These are phyloP conservation scores for Fomitopsis pinicola DNA, from an alignment of 1,284 basidiomycete species.

Conservation along the genomic window DNA sequence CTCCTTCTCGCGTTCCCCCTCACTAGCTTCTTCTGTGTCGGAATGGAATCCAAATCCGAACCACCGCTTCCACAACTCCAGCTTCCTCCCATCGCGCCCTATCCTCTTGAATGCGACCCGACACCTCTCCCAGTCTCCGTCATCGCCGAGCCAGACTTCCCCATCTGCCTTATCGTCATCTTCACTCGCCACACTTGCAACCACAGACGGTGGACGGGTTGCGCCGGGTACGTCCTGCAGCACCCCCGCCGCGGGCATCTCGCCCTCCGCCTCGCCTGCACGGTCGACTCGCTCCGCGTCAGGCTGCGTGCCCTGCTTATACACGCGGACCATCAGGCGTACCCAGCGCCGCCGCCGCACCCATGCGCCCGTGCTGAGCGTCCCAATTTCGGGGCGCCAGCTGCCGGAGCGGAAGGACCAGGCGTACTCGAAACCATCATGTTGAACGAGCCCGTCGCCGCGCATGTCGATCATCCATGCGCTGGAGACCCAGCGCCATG, in stretches of 20 bases:
- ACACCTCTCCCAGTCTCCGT: conserved; percentile 58
- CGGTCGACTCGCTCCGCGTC: conserved; percentile 11
- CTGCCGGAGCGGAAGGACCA: conserved; percentile 61
- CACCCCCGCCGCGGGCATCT: conserved; percentile 3
- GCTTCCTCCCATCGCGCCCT: conserved; percentile 60
- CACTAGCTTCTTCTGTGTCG: conserved; percentile 17
- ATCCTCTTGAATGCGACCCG: conserved; percentile 46
- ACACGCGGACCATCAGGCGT: conserved; percentile 65
- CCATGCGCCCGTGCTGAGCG: conserved; percentile 59
- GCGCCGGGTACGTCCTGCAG: conserved; percentile 17
- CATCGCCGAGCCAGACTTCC: conserved; percentile 39
- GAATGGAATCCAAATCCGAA: conserved; percentile 20
- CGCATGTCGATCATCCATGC: conserved; percentile 87
- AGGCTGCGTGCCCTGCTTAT: conserved; percentile 32
- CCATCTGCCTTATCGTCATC: conserved; percentile 10
- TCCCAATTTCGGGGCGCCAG: conserved; percentile 61
- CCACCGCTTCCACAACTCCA: conserved; percentile 73
- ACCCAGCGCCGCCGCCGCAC: conserved; percentile 76
- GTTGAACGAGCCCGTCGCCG: conserved; percentile 67
- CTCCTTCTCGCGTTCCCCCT: not conserved
- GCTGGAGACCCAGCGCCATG: conserved; percentile 75
- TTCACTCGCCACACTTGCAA: conserved; percentile 9
- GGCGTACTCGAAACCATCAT: conserved; percentile 83
- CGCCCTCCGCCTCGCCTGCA: not conserved
- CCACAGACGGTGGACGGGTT: conserved; percentile 27